Base-by-base conservation (phyloP, 2,329 filamentous ascomycete genomes). In the Trichoderma sp. region DNA sequence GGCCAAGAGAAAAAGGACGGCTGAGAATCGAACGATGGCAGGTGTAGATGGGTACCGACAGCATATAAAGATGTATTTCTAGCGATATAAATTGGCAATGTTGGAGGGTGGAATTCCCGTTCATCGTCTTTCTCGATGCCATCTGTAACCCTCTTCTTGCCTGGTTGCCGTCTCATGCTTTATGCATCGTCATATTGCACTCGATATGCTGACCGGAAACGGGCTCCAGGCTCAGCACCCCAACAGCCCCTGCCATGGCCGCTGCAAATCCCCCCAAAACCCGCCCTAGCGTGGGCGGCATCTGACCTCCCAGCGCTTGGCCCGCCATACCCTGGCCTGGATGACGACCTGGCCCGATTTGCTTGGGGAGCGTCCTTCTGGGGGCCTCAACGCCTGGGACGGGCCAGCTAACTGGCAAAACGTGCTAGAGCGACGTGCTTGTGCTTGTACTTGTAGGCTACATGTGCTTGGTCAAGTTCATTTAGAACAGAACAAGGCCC, bases 231-330 rank as follows among this genome's bases (percentile, higher is more conserved):
- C 55, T 52, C 30, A 67, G 65, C 56, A 39, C 61, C 51, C 52
- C 63, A 56, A 59, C 55, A 52, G 65, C 39, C 65, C 56, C 65
- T 67, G 43, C 58, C n/a, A 37, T 30, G 59, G 49, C 55, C 58
- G 58, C 66, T 63, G 66, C 66, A 68, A 54, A 56, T 24, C 66
- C 51, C 51, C 56, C 46, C 21, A 67, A 67, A 39, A 24, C 21
- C 56, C 56, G 26, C 59, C 66, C 55, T 63, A 63, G 58, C 66
- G 66, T 56, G 56, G 51, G 49, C 56, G 49, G 66, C 58, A 68
- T 68, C 58, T 68, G 56, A 60, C 59, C 67, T 59, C 60, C 61
- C 67, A 69, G 67, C 46, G 67, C 56, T 58, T 69, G 54, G 52
- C 58, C 54, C 59, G 67, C 60, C 63, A 52, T 46, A 56, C 63